Conservation (phyloP, 352 stramenopile genomes). For the Thraustochytrium sp. region DNA sequence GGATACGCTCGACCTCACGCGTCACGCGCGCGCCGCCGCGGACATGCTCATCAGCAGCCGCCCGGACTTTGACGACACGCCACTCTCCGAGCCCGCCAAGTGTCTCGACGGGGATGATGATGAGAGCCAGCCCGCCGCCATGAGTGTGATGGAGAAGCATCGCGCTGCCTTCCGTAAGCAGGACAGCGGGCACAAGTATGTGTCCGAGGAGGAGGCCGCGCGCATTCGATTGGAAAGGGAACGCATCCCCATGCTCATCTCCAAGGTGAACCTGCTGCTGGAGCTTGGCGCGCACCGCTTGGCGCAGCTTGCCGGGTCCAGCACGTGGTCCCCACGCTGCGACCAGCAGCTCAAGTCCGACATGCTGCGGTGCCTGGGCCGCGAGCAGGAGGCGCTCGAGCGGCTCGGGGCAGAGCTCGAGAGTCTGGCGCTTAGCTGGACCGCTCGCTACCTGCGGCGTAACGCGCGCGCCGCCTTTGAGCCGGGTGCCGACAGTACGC, state of each 20-base stretch:
- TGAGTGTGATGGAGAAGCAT: too few relatives aligned
- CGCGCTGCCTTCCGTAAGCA: too few relatives aligned
- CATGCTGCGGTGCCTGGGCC: slow-evolving; percentile 54
- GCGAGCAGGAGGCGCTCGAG: slow-evolving; percentile 53
- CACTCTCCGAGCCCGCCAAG: not conserved
- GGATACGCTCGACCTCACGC: not conserved
- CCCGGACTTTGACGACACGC: not conserved
- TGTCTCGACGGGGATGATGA: not conserved
- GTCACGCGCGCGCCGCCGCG: not conserved
- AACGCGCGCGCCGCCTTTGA: not conserved
- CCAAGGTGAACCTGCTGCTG: not conserved
- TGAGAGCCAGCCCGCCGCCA: not conserved
- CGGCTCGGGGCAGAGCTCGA: not conserved
- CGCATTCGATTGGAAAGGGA: not conserved
- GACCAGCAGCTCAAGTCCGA: slow-evolving; percentile 53
- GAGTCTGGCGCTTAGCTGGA: not conserved
- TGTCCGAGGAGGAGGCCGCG: not conserved
- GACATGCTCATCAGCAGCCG: not conserved
- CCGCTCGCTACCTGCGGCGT: not conserved
- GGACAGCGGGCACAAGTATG: not conserved
- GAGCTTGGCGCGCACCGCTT: not conserved
- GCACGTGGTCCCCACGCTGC: not conserved
- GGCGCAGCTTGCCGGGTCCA: not conserved
- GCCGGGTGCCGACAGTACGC: too few relatives aligned
- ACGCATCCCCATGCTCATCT: not conserved